These are phyloP conservation scores for Talaromyces albobiverticillius DNA, from an alignment of 2,329 filamentous ascomycete species.

Conservation along the genomic window DNA sequence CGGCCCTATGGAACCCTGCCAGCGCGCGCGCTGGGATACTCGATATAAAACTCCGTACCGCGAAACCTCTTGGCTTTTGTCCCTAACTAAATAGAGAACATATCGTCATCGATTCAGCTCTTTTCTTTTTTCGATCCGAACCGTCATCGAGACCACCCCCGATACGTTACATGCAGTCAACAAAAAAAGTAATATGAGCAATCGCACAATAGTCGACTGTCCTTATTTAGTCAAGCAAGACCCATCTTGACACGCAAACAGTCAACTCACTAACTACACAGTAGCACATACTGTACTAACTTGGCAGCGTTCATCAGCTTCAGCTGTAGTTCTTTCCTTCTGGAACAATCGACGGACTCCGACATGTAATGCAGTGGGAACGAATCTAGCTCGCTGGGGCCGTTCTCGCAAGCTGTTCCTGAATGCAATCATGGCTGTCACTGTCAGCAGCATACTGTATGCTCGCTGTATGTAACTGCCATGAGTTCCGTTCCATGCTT, in stretches of 20 bases:
- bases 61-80: too few species aligned
- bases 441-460: not conserved
- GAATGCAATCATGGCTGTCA: not conserved
- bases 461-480: too few species aligned
- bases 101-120: too few species aligned
- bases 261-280: not conserved
- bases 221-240: not conserved
- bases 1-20: slow-evolving; percentile 8
- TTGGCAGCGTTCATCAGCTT: too few species aligned
- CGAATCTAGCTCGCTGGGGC: not conserved
- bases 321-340: not conserved
- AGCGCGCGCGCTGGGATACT: too few species aligned
- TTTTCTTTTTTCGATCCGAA: not conserved
- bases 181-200: not conserved
- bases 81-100: not conserved
- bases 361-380: not conserved
- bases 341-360: not conserved
- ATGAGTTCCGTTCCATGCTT: not conserved
- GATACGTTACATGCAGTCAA: not conserved
- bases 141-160: not conserved
- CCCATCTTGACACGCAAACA: not conserved
- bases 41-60: too few species aligned
- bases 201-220: not conserved
- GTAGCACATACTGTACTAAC: too few species aligned
- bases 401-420: not conserved